Evolutionary conservation across 2,329 filamentous ascomycete species (phyloP), one percentile per base, ranked within the genome.

Genomic region (Ascomycota sp.): DNA sequence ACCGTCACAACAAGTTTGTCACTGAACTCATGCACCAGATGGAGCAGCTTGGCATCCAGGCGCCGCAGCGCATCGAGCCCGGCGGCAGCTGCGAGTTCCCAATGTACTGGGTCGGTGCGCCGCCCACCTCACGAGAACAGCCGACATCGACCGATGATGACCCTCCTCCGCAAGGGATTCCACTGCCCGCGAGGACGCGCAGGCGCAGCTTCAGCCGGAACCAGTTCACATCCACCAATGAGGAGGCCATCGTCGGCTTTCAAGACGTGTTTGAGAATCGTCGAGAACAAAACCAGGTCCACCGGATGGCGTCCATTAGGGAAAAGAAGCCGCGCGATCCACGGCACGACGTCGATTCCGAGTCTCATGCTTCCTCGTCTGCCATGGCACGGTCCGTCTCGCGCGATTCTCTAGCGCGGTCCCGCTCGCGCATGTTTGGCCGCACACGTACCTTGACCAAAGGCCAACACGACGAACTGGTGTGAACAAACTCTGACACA

Each of bases 1-100:
- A 78, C 41, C 71, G 86, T 12, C 79, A 89, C 43, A 94, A 94
- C 62, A 89, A 85, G 47, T 93, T 95, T 52, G 83, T 91, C 39
- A 83, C 78, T 38, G 82, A 89, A 36, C 59, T 95, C 44, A 92
- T 93, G 76, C 62, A 78, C 23, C 71, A 80, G 32, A 83, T 94
- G 60, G 67, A 78, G 36, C 71, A 81, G 32, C 63, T 86, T 30
- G 81, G 81, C 33, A 89, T 92, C 47, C 78, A 92, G 59, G 79
- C 79, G 32, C 82, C 83, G 5, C 50, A 49, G 43, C 53, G 55
- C 32, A 41, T 52, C 34, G 55, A 72, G 48, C 74, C 76, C 32
- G 78, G 78, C 40, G 71, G 73, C 45, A 75, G 69, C 45, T 59
- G 69, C 37, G 71, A 74, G 27, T 66, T 70, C 42, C 78, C 78